These are phyloP conservation scores for Cryptococcus sp. DNA, from an alignment of 1,284 basidiomycete species.

Conservation along the genomic window DNA sequence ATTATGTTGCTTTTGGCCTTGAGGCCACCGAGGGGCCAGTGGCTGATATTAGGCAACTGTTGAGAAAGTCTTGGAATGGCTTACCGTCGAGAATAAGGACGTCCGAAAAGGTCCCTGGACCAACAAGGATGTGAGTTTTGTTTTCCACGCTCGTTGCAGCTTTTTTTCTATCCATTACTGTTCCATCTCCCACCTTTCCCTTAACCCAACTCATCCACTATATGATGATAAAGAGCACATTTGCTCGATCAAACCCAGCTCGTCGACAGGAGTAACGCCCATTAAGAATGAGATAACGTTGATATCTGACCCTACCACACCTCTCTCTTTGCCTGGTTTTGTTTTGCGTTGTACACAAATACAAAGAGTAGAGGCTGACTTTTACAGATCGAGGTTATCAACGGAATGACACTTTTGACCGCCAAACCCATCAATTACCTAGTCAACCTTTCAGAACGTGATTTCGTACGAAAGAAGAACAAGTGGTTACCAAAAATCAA, in stretches of 20 bases:
- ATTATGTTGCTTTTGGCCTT: neutral
- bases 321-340: conserved; percentile 8
- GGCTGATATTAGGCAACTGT: conserved; percentile 60
- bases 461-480: conserved; percentile 97
- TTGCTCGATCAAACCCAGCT: conserved; percentile 69
- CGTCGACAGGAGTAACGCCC: conserved; percentile 69
- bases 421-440: conserved; percentile 98
- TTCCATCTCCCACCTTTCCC: conserved; percentile 1
- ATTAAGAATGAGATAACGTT: conserved; percentile 58
- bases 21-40: neutral
- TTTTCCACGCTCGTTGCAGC: neutral
- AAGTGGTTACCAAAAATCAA: conserved; percentile 99
- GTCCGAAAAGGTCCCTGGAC: conserved; percentile 92
- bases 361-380: conserved; percentile 11
- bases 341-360: conserved; percentile 9
- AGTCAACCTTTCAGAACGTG: conserved; percentile 92
- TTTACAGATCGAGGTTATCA: conserved; percentile 87
- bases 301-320: conserved; percentile 51
- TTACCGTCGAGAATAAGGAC: conserved; percentile 83
- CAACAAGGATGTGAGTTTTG: conserved; percentile 84
- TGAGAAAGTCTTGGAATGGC: conserved; percentile 75
- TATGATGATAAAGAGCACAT: conserved; percentile 71
- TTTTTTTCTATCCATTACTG: conserved; percentile 2
- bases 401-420: conserved; percentile 83
- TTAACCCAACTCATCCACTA: conserved; percentile 11